phyloP scores from a whole-genome alignment of 2,329 filamentous ascomycete genomes.

The Aspergillus clavatus region DNA sequence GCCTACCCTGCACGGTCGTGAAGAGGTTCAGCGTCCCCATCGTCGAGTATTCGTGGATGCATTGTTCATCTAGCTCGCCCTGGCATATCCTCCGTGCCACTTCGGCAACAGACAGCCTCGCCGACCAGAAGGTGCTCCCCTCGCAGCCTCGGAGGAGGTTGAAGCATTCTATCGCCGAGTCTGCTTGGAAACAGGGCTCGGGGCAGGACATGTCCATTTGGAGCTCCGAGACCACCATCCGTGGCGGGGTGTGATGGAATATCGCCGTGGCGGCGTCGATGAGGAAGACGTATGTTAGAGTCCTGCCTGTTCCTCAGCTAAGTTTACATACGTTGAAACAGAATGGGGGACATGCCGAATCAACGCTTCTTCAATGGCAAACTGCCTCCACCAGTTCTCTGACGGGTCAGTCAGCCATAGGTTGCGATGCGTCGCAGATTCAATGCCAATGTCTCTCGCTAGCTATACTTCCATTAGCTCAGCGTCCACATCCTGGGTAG shows the following conservation, averaged over 20 bases:
- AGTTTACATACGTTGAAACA: background rate
- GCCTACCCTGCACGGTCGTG: constrained; percentile 20
- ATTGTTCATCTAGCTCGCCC: constrained; percentile 8
- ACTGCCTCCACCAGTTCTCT: constrained; percentile 18
- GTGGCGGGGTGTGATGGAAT: constrained; percentile 26
- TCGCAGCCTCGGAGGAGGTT: constrained; percentile 15
- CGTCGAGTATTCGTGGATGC: constrained; percentile 11
- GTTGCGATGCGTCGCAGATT: constrained; percentile 13
- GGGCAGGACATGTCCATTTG: constrained; percentile 24
- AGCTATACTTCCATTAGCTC: constrained; percentile 10
- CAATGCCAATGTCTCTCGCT: constrained; percentile 15
- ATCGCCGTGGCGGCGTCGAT: constrained; percentile 27
- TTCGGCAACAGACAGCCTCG: constrained; percentile 12
- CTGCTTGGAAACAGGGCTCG: constrained; percentile 26
- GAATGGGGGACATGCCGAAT: constrained; percentile 22
- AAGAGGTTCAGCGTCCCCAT: constrained; percentile 24
- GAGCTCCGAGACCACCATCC: constrained; percentile 23
- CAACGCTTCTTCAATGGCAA: constrained; percentile 22
- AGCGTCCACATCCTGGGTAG: background rate
- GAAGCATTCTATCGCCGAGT: constrained; percentile 18
- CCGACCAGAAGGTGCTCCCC: constrained; percentile 14
- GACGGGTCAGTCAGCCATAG: constrained; percentile 7
- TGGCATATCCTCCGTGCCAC: constrained; percentile 20
- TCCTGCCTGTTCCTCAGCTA: constrained; percentile 9
- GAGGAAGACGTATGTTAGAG: constrained; percentile 24